phyloP scores from a whole-genome alignment of 163 green algal species.

The Coccomyxa subellipsoidea region DNA sequence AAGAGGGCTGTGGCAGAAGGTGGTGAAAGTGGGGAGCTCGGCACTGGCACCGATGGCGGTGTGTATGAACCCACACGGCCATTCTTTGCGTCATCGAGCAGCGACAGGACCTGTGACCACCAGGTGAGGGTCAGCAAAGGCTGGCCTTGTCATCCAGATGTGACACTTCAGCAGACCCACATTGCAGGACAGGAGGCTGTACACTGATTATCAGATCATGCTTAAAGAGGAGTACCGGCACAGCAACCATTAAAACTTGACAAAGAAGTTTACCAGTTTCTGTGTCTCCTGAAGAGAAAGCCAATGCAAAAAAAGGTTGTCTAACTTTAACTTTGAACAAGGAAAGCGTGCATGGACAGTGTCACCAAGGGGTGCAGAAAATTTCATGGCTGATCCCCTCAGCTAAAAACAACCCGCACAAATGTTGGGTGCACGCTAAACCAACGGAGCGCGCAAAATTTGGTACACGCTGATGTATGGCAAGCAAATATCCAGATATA shows the following conservation, averaged over 20 bases:
- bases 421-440: too few species aligned
- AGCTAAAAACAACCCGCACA: not conserved
- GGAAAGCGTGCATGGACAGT: not conserved
- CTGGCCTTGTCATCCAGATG: too few species aligned
- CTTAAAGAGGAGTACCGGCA: too few species aligned
- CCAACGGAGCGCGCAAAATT: too few species aligned
- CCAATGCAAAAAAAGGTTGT: slow-evolving; percentile 98
- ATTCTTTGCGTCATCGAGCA: slow-evolving; percentile 83
- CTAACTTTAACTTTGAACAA: slow-evolving; percentile 27
- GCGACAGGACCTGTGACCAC: slow-evolving; percentile 48
- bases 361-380: not conserved
- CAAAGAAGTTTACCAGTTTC: slow-evolving; percentile 58
- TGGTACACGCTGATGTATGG: too few species aligned
- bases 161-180: too few species aligned
- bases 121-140: not conserved
- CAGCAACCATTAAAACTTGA: too few species aligned
- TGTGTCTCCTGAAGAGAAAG: slow-evolving; percentile 85
- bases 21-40: slow-evolving; percentile 60
- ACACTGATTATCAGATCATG: too few species aligned
- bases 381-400: not conserved
- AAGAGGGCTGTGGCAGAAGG: slow-evolving; percentile 37
- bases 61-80: slow-evolving; percentile 52
- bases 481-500: too few species aligned
- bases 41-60: slow-evolving; percentile 25
- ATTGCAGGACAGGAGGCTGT: too few species aligned